Evolutionary conservation across 352 stramenopile genomes (phyloP), one percentile per base, ranked within the genome.

Genomic region (Sclerospora graminicola): DNA sequence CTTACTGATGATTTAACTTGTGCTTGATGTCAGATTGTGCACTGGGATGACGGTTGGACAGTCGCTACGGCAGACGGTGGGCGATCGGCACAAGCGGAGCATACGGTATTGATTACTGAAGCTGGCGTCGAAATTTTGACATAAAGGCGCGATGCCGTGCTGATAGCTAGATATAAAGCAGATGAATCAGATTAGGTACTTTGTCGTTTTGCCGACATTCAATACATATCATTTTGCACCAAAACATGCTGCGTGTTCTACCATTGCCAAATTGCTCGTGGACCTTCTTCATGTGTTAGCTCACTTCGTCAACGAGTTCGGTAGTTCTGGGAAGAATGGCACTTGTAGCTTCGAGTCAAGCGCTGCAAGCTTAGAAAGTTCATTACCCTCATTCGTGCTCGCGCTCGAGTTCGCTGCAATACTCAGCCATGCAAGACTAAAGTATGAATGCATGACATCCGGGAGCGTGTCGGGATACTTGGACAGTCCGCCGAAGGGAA

Each of bases 11-110:
- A 20, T 40, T 48, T 8, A 9, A 33, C 15, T 47, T 8, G 10
- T 41, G 43, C 7, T 61, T 51, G 7, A 11, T 45, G 43, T 4
- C 57, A 89, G 81, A 86, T 93, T 43, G 44, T 80, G 29, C 72
- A 90, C 41, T 98, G 93, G 95, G 69, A 88, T 44, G 96, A 99
- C 63, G 71, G 84, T 35, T 99, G 95, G 96, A 99, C 95, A 8
- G 92, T 96, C 5, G 92, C 89, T 10, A 99, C 95, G 13, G 69
- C 69, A 1, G 95, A 99, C 60, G 94, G 92, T 35, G 69, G 69
- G 31, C 66, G 91, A 30, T 94, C 85, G n/a, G 95, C 94, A 15
- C 95, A 99, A 58, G 97, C 97, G 44, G 95, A 99, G 57, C 95
- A 99, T 69, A 98, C 94, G n/a, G 72, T 98, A 11, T 63, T 98